Evolutionary conservation across 768 basidiomycete species (phyloP).

Genomic region (Stropharia rugosoannulata): DNA sequence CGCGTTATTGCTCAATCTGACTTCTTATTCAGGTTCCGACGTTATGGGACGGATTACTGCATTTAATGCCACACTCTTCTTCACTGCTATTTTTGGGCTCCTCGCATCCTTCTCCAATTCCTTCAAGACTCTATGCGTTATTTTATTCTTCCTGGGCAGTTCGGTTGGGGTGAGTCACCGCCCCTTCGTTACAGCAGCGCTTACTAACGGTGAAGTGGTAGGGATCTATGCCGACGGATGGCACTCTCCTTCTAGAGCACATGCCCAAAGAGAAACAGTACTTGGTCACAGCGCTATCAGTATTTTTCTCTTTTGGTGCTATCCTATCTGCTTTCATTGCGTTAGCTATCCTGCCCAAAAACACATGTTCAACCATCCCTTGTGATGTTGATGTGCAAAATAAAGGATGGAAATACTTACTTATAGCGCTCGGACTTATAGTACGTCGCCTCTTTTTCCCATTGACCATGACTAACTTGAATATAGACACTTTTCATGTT

Average conservation of each 20-base stretch:
- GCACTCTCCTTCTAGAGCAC: constrained; percentile 89
- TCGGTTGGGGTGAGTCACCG: constrained; percentile 80
- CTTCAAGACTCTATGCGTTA: constrained; percentile 67
- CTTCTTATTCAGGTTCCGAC: constrained; percentile 62
- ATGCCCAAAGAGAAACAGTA: constrained; percentile 92
- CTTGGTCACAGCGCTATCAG: constrained; percentile 85
- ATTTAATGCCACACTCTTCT: constrained; percentile 90
- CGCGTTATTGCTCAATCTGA: not conserved
- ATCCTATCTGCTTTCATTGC: constrained; percentile 83
- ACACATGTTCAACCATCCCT: constrained; percentile 50
- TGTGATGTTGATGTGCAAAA: constrained; percentile 76
- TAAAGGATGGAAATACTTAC: constrained; percentile 86
- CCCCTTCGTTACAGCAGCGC: not conserved
- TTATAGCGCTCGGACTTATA: constrained; percentile 74
- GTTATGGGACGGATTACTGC: constrained; percentile 84
- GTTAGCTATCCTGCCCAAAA: constrained; percentile 73
- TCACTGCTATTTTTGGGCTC: constrained; percentile 88
- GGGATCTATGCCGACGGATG: constrained; percentile 97
- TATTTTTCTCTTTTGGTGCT: constrained; percentile 95
- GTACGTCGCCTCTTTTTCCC: constrained; percentile 48
- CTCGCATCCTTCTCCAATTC: constrained; percentile 71
- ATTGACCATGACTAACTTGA: constrained; percentile 1
- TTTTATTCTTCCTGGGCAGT: constrained; percentile 87
- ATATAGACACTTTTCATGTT: constrained; percentile 85
- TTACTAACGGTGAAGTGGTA: constrained; percentile 24